Evolutionary conservation across 164 flowering plant species (phyloP).

Genomic region (Vitis rupestris): DNA sequence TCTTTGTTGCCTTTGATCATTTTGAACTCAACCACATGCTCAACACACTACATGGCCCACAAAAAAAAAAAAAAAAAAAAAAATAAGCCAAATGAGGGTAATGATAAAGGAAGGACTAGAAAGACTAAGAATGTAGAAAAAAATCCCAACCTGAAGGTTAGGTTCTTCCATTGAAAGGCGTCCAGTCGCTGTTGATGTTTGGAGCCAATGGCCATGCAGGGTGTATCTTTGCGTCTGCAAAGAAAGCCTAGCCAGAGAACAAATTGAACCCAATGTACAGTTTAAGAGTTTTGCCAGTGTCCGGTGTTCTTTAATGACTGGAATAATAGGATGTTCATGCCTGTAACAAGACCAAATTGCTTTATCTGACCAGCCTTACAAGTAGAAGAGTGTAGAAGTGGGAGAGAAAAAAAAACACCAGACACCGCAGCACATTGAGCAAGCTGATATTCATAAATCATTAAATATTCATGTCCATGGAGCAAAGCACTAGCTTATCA

Average conservation of each 20-base stretch:
- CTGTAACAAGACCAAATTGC: constrained; percentile 37
- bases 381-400: background rate
- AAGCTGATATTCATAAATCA: too few relatives aligned
- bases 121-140: background rate
- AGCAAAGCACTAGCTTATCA: too few relatives aligned
- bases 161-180: constrained; percentile 98
- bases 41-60: constrained; percentile 67
- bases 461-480: too few relatives aligned
- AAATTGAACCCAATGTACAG: constrained; percentile 91
- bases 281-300: constrained; percentile 85
- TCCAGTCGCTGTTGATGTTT: constrained; percentile 96
- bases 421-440: background rate
- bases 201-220: constrained; percentile 96
- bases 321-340: constrained; percentile 87
- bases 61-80: background rate
- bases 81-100: background rate
- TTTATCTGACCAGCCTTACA: background rate
- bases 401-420: background rate
- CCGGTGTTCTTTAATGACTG: constrained; percentile 85
- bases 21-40: constrained; percentile 72
- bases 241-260: constrained; percentile 73
- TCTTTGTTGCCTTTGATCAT: constrained; percentile 30
- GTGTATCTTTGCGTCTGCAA: constrained; percentile 66
- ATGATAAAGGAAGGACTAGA: background rate
- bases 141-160: constrained; percentile 85